These are phyloP conservation scores for Lactarius hengduanensis DNA, from an alignment of 768 basidiomycete species.

Conservation along the genomic window DNA sequence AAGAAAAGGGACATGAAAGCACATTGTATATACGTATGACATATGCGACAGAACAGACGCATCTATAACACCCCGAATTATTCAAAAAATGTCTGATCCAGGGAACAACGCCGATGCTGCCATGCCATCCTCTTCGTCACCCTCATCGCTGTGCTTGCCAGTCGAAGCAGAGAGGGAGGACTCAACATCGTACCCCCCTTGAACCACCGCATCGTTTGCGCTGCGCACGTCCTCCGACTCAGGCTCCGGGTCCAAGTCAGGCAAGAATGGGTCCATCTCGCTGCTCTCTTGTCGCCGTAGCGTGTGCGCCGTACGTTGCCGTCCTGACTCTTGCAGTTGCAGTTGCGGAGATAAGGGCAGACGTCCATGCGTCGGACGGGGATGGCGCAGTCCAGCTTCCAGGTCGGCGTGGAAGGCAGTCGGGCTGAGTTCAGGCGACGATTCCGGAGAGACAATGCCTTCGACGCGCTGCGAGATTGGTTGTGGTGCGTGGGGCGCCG, in stretches of 20 bases:
- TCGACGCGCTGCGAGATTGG: constrained; percentile 29
- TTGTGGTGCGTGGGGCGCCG: constrained; percentile 22
- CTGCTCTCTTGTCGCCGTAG: constrained; percentile 24
- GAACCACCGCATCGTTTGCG: neutral
- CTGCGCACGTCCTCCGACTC: neutral
- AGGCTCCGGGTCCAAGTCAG: constrained; percentile 17
- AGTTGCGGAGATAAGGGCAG: constrained; percentile 1
- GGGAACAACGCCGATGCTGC: constrained; percentile 23
- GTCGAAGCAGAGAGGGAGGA: neutral
- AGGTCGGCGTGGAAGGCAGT: constrained; percentile 18
- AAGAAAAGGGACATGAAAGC: neutral
- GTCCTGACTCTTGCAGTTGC: neutral
- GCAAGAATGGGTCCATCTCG: constrained; percentile 27
- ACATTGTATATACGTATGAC: constrained; percentile 20
- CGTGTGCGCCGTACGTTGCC: constrained; percentile 1
- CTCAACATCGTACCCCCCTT: constrained; percentile 11
- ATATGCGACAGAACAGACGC: neutral
- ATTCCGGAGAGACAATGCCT: constrained; percentile 25
- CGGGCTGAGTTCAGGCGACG: constrained; percentile 26
- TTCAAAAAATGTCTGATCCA: constrained; percentile 29
- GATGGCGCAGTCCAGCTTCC: constrained; percentile 16
- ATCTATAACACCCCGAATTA: constrained; percentile 12
- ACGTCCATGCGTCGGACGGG: constrained; percentile 2
- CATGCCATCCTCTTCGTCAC: constrained; percentile 15
- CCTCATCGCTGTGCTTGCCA: neutral